These are phyloP conservation scores for Escallonia herrerae DNA, from an alignment of 129 eudicot genomes.

Conservation along the genomic window DNA sequence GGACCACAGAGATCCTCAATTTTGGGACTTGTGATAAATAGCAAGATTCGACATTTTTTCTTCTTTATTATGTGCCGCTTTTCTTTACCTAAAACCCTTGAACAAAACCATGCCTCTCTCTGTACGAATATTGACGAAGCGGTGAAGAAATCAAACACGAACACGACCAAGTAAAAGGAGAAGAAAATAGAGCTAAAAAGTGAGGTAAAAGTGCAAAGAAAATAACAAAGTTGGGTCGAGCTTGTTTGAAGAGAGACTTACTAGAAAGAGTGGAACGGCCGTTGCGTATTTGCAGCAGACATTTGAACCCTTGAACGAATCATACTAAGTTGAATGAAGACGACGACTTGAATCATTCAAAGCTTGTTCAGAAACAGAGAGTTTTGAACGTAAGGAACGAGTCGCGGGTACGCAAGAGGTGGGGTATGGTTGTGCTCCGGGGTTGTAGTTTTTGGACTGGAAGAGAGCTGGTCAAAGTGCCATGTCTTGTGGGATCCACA, in stretches of 20 bases:
- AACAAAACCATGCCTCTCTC: constrained; percentile 11
- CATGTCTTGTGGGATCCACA: constrained; percentile 3
- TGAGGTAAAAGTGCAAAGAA: constrained; percentile 1
- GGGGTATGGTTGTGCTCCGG: background rate
- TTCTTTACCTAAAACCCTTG: constrained; percentile 37
- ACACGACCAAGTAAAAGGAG: constrained; percentile 25
- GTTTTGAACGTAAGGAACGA: constrained; percentile 1
- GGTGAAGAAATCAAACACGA: constrained; percentile 20
- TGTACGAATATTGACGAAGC: background rate
- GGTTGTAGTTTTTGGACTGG: constrained; percentile 17
- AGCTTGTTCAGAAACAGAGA: background rate
- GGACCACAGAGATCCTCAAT: constrained; percentile 2
- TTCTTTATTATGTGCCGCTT: background rate
- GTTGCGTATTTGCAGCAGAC: constrained; percentile 9
- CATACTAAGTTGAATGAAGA: background rate
- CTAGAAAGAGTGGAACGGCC: background rate
- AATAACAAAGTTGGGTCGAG: background rate
- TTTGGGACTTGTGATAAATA: constrained; percentile 5
- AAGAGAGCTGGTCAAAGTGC: constrained; percentile 19
- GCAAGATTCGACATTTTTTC: background rate
- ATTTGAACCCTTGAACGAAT: constrained; percentile 4
- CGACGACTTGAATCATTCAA: background rate
- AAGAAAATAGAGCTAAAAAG: constrained; percentile 3
- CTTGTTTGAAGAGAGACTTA: constrained; percentile 1
- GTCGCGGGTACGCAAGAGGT: constrained; percentile 6